These are phyloP conservation scores for Cercospora zeina DNA, from an alignment of 2,329 filamentous ascomycete genomes.

Conservation along the genomic window DNA sequence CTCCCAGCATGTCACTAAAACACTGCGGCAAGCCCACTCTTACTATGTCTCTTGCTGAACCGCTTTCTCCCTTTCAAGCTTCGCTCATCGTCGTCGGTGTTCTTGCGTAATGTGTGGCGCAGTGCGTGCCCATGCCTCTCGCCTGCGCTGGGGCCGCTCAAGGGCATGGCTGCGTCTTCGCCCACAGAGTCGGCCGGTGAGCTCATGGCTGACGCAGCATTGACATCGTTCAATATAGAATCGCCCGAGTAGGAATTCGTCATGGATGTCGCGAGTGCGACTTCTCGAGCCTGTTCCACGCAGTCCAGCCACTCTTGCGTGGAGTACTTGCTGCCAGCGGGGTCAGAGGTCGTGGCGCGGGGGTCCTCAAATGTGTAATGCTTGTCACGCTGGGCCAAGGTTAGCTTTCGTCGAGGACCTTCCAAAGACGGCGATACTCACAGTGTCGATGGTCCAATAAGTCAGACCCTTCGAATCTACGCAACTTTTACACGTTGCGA, in stretches of 20 bases:
- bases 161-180: constrained; percentile 47
- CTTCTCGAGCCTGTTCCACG: constrained; percentile 80
- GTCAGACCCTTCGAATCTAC: constrained; percentile 84
- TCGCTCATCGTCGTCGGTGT: constrained; percentile 37
- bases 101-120: constrained; percentile 44
- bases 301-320: constrained; percentile 92
- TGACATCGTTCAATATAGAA: constrained; percentile 48
- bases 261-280: constrained; percentile 68
- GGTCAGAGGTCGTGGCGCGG: constrained; percentile 67
- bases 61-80: constrained; percentile 53
- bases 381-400: constrained; percentile 67
- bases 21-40: constrained; percentile 86
- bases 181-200: constrained; percentile 75
- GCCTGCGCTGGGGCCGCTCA: constrained; percentile 31
- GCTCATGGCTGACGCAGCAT: constrained; percentile 57
- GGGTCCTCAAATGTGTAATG: constrained; percentile 92
- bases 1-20: constrained; percentile 56
- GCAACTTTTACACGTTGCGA: constrained; percentile 75
- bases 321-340: constrained; percentile 64
- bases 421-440: constrained; percentile 55
- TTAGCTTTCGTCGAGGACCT: neutral
- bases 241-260: constrained; percentile 64
- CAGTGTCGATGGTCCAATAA: constrained; percentile 89
- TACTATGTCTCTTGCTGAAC: constrained; percentile 91
- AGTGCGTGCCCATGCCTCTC: constrained; percentile 31